Percentiles rank a stretch among this genome's conserved stretches.
phyloP scores from a whole-genome alignment of 2,329 filamentous ascomycete genomes.

The Blumeria graminis region DNA sequence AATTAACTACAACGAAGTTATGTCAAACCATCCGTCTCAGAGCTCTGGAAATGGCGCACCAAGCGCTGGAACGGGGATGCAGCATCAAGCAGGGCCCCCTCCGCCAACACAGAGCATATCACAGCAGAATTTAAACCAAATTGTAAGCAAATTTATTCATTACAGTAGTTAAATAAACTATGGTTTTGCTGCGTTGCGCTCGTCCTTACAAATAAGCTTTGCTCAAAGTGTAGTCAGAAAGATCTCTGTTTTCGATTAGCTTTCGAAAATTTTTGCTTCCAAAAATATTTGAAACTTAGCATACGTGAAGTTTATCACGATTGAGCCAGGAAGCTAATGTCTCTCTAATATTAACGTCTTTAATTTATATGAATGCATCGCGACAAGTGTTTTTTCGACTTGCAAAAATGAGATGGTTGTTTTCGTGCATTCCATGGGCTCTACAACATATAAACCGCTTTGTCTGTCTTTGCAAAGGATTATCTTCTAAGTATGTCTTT shows the following conservation, averaged over 20 bases:
- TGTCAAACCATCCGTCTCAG: constrained; percentile 20
- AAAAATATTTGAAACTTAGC: background rate
- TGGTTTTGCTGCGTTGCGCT: background rate
- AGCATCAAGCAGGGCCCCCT: constrained; percentile 24
- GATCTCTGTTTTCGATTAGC: background rate
- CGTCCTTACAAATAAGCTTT: background rate
- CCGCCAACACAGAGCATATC: constrained; percentile 32
- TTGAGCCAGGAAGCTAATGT: background rate
- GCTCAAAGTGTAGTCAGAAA: background rate
- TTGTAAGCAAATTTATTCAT: constrained; percentile 37
- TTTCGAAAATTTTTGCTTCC: background rate
- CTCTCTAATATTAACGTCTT: background rate
- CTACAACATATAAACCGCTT: too few relatives aligned
- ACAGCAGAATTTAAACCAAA: constrained; percentile 83
- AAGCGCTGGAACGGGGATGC: constrained; percentile 20
- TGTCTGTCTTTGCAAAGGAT: too few relatives aligned
- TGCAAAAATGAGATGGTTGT: too few relatives aligned
- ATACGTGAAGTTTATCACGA: background rate
- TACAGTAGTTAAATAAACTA: background rate
- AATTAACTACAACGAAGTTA: constrained; percentile 3
- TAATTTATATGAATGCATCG: too few relatives aligned
- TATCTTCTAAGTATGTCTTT: too few relatives aligned
- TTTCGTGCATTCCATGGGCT: too few relatives aligned
- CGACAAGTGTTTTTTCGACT: too few relatives aligned
- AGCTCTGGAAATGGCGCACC: constrained; percentile 23